phyloP scores from a whole-genome alignment of 345 rosid genomes.

The Limnanthes douglasii region DNA sequence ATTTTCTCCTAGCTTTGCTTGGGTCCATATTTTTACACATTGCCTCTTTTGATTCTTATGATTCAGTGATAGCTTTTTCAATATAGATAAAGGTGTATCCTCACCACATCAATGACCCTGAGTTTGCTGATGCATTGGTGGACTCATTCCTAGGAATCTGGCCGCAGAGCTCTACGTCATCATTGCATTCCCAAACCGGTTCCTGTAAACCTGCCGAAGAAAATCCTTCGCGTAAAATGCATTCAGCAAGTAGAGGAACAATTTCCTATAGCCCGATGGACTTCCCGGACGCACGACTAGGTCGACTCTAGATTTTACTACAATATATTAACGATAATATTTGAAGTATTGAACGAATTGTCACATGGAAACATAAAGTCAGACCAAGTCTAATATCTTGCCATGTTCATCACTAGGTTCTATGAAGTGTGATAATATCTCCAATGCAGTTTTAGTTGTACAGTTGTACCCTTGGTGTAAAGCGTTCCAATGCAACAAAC shows the following conservation, averaged over 20 bases:
- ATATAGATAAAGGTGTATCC: conserved; percentile 56
- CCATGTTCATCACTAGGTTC: too few relatives aligned
- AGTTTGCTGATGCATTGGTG: conserved; percentile 71
- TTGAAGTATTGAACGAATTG: too few relatives aligned
- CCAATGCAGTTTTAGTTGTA: not conserved
- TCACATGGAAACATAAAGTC: too few relatives aligned
- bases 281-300: conserved; percentile 81
- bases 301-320: too few relatives aligned
- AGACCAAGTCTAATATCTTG: too few relatives aligned
- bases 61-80: too few relatives aligned
- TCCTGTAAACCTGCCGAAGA: conserved; percentile 12
- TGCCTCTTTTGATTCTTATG: conserved; percentile 7
- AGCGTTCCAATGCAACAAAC: not conserved
- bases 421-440: too few relatives aligned
- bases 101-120: conserved; percentile 64
- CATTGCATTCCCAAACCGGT: conserved; percentile 13
- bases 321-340: too few relatives aligned
- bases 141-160: conserved; percentile 57
- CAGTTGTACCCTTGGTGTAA: too few relatives aligned
- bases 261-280: conserved; percentile 43
- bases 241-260: conserved; percentile 17
- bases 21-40: conserved; percentile 5
- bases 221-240: conserved; percentile 9
- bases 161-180: conserved; percentile 14
- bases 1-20: not conserved